Conservation (phyloP, 1,284 basidiomycete species). For the Mycosarcoma mackinlayi region DNA sequence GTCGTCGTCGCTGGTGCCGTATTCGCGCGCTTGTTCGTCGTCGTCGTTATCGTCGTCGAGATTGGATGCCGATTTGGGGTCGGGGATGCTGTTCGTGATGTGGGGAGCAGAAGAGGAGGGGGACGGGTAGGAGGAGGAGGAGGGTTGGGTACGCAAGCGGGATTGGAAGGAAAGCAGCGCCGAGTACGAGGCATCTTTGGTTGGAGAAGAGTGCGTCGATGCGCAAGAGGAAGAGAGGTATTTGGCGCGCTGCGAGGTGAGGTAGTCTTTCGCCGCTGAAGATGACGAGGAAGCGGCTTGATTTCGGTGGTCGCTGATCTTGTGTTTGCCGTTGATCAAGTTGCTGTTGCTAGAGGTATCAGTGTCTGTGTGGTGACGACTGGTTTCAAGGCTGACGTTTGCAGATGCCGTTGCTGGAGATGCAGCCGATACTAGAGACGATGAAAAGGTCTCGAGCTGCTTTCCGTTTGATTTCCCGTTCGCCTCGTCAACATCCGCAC, state of each 20-base stretch:
- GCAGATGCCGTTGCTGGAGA: too few relatives aligned
- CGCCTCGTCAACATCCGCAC: too few relatives aligned
- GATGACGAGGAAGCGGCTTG: background rate
- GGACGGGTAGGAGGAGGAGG: background rate
- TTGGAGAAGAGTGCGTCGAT: background rate
- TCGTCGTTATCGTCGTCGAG: constrained; percentile 21
- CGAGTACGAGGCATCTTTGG: constrained; percentile 18
- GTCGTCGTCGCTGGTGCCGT: constrained; percentile 60
- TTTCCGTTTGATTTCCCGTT: too few relatives aligned
- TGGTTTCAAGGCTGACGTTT: too few relatives aligned
- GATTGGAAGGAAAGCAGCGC: constrained; percentile 42
- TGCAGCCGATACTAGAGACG: too few relatives aligned
- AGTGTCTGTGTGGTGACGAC: too few relatives aligned
- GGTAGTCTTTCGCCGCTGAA: constrained; percentile 1
- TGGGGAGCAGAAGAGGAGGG: background rate
- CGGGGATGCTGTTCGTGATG: too few relatives aligned
- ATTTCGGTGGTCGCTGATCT: background rate
- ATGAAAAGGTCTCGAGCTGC: too few relatives aligned
- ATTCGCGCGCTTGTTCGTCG: constrained; percentile 50
- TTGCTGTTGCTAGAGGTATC: too few relatives aligned
- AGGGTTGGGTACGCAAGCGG: constrained; percentile 14
- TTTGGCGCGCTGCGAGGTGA: constrained; percentile 15
- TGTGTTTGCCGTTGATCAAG: too few relatives aligned
- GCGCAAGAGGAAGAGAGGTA: constrained; percentile 12
- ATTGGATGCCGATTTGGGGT: background rate